Conservation (phyloP, 345 rosid genomes). For the Rhizophora mangle region DNA sequence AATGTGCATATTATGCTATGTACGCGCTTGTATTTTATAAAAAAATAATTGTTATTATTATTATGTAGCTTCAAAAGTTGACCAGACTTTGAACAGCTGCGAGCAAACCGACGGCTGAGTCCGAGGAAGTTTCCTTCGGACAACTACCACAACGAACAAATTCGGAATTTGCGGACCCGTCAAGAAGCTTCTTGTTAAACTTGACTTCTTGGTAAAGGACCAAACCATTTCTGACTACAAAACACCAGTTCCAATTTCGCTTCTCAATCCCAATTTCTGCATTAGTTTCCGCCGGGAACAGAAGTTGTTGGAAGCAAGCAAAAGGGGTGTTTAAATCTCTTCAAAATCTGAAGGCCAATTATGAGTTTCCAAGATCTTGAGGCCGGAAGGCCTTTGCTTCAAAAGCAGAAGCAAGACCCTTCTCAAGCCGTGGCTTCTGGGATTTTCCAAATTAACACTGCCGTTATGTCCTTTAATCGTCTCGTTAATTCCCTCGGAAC, state of each 20-base stretch:
- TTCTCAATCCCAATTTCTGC: not conserved
- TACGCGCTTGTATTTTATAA: too few species aligned
- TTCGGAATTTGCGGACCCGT: not conserved
- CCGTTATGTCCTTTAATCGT: conserved; percentile 58
- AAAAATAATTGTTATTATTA: too few species aligned
- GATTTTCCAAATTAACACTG: conserved; percentile 67
- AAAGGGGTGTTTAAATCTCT: not conserved
- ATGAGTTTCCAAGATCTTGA: conserved; percentile 70
- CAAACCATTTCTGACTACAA: not conserved
- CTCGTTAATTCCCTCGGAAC: conserved; percentile 76
- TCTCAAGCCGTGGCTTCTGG: conserved; percentile 72
- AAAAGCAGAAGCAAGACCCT: conserved; percentile 30
- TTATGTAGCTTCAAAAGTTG: too few species aligned
- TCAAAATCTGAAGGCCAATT: not conserved
- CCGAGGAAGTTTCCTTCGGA: too few species aligned
- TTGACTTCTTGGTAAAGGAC: conserved; percentile 9
- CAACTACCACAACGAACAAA: not conserved
- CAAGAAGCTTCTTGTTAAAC: conserved; percentile 8
- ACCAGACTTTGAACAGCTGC: too few species aligned
- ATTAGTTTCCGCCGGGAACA: too few species aligned
- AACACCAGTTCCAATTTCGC: too few species aligned
- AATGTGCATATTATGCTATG: too few species aligned
- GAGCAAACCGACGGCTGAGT: too few species aligned
- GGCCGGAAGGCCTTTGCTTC: conserved; percentile 29
- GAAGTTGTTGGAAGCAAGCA: not conserved